phyloP scores from a whole-genome alignment of 306 rosid species.

The Casuarina cunninghamiana region DNA sequence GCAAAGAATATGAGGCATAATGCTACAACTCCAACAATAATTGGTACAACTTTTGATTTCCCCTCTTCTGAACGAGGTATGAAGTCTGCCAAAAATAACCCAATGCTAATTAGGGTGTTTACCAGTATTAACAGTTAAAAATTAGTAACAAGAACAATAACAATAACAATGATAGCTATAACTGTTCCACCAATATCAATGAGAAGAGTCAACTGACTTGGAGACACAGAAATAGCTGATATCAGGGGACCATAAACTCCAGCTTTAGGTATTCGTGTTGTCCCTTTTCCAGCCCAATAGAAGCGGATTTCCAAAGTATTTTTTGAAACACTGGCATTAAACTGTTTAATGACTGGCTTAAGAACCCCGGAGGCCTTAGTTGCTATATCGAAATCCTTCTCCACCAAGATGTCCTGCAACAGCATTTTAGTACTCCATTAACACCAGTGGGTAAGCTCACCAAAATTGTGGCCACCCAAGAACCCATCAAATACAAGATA shows the following conservation, averaged over 20 bases:
- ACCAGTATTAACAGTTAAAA: neutral
- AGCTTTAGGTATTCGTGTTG: neutral
- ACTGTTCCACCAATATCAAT: neutral
- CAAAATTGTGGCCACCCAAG: neutral
- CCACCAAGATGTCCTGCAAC: constrained; percentile 1
- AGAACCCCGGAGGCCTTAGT: neutral
- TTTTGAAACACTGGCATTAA: neutral
- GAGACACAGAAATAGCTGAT: neutral
- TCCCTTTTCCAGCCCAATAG: constrained; percentile 5
- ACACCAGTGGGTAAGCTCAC: neutral
- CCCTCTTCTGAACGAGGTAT: neutral
- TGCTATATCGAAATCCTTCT: neutral
- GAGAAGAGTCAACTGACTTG: neutral
- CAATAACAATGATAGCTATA: neutral
- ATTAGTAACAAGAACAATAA: neutral
- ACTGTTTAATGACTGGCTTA: neutral
- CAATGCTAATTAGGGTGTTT: neutral
- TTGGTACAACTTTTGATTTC: neutral
- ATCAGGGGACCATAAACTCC: constrained; percentile 6
- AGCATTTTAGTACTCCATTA: neutral
- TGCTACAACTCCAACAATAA: neutral
- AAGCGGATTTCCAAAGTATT: neutral
- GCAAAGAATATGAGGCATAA: neutral
- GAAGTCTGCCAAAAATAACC: neutral
- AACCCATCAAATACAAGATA: neutral